Evolutionary conservation across 805 yeast genomes (phyloP), one percentile per base, ranked within the genome.

Genomic region (Kluyveromyces aestuarii): DNA sequence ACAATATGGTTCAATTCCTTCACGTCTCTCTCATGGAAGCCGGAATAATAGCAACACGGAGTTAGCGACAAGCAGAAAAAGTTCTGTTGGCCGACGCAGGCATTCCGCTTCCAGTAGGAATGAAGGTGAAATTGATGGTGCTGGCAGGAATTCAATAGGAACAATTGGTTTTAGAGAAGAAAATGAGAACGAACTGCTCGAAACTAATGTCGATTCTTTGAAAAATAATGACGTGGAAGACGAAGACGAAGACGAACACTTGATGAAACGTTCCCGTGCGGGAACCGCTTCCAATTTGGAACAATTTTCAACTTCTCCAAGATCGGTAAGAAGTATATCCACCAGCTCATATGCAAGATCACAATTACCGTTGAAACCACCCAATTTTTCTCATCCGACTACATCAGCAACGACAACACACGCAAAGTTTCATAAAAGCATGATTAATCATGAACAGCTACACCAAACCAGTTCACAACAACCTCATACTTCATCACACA

Each of bases 401-500:
- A 60, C 64, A 2, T 58, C 59, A 14, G 57, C 66, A 11, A 52
- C 61, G 2, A 60, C 66, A 6, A 68, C 66, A 1, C 66, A 64
- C 48, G 70, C 68, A 2, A 64, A 60, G 40, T 45, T 64, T 18
- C 69, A 64, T 45, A 57, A 55, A 47, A 49, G 50, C 25, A 35
- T 36, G 33, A 42, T 45, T 13, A 43, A 11, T 8, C 39, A 37
- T 27, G 45, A 43, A 6, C 45, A 11, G 21, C 45, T 43, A 16
- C 38, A 43, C 27, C 38, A 16, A 36, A 6, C 43, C 10, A 41
- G 9, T 25, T 41, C 44, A 18, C 46, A 47, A 42, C 43, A 40
- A 13, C 33, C 36, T 16, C 21, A 35, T 45, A 41, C 37, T 30
- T 45, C 21, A 19, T n/a, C 45, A 14, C 44, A 36, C 37, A 68